phyloP scores from a whole-genome alignment of 345 rosid species.

The Euclidium syriacum region DNA sequence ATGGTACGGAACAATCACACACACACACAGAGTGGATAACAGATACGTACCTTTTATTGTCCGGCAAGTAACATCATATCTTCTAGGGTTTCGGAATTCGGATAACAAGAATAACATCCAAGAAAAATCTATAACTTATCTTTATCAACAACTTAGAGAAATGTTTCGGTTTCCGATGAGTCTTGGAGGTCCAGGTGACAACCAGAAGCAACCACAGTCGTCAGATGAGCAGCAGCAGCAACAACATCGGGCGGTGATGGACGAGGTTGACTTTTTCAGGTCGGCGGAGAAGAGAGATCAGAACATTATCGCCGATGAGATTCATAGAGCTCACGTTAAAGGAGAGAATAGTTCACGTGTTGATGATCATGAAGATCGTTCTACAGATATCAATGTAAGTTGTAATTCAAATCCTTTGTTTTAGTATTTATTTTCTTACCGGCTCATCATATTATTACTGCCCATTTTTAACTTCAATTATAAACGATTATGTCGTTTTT shows the following conservation, averaged over 20 bases:
- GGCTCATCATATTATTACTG: too few species aligned
- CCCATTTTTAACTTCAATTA: background rate
- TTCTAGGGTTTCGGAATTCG: slow-evolving; percentile 13
- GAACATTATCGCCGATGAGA: slow-evolving; percentile 7
- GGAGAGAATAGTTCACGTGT: slow-evolving; percentile 35
- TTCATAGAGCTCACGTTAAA: slow-evolving; percentile 39
- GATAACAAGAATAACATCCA: background rate
- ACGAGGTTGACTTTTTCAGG: slow-evolving; percentile 80
- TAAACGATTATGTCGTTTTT: too few species aligned
- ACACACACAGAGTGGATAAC: slow-evolving; percentile 38
- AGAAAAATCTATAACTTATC: background rate
- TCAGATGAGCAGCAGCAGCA: slow-evolving; percentile 20
- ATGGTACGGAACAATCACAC: slow-evolving; percentile 66
- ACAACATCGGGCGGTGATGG: slow-evolving; percentile 32
- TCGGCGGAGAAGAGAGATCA: slow-evolving; percentile 40
- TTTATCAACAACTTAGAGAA: slow-evolving; percentile 11
- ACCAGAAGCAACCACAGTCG: slow-evolving; percentile 20
- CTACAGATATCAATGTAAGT: slow-evolving; percentile 64
- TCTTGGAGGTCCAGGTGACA: slow-evolving; percentile 32
- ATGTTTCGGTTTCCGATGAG: slow-evolving; percentile 55
- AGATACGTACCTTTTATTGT: slow-evolving; percentile 18
- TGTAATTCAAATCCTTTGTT: too few species aligned
- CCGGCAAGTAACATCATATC: slow-evolving; percentile 8
- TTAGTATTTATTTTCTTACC: too few species aligned
- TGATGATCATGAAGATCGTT: slow-evolving; percentile 27